A percentile compares a stretch with the other conserved stretches of the same genome.
phyloP scores from a whole-genome alignment of 192 early-diverging fungal genomes.

The Chytriomyces hyalinus region DNA sequence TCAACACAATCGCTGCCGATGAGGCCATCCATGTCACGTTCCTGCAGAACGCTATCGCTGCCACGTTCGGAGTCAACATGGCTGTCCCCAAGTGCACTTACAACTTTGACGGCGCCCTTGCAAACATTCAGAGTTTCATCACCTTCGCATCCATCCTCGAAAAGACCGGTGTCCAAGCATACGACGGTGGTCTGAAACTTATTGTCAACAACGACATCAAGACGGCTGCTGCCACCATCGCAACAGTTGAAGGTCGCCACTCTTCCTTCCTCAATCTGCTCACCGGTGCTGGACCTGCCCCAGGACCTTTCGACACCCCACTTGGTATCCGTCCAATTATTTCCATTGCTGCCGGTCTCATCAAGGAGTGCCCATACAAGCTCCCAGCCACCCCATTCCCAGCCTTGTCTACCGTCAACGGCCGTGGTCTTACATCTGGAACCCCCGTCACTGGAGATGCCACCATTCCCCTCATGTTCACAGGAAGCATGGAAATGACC shows the following conservation, averaged over 20 bases:
- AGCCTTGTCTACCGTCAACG: slow-evolving; percentile 17
- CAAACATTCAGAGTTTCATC: slow-evolving; percentile 48
- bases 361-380: slow-evolving; percentile 47
- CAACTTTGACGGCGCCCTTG: slow-evolving; percentile 46
- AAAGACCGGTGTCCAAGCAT: slow-evolving; percentile 57
- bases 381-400: slow-evolving; percentile 49
- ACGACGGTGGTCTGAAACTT: slow-evolving; percentile 53
- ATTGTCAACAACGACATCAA: slow-evolving; percentile 44
- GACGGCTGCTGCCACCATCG: slow-evolving; percentile 60
- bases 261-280: slow-evolving; percentile 55
- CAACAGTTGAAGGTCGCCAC: slow-evolving; percentile 62
- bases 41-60: slow-evolving; percentile 35
- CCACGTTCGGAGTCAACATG: slow-evolving; percentile 39
- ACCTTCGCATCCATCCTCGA: slow-evolving; percentile 54
- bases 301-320: slow-evolving; percentile 57
- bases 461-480: neutral
- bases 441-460: neutral
- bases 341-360: slow-evolving; percentile 55
- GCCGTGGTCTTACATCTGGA: neutral
- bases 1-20: slow-evolving; percentile 38
- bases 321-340: slow-evolving; percentile 49
- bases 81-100: slow-evolving; percentile 44
- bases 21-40: slow-evolving; percentile 47
- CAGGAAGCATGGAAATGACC: neutral
- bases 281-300: slow-evolving; percentile 23